phyloP scores from a whole-genome alignment of 164 flowering plant species.

The Tinospora cordifolia region DNA sequence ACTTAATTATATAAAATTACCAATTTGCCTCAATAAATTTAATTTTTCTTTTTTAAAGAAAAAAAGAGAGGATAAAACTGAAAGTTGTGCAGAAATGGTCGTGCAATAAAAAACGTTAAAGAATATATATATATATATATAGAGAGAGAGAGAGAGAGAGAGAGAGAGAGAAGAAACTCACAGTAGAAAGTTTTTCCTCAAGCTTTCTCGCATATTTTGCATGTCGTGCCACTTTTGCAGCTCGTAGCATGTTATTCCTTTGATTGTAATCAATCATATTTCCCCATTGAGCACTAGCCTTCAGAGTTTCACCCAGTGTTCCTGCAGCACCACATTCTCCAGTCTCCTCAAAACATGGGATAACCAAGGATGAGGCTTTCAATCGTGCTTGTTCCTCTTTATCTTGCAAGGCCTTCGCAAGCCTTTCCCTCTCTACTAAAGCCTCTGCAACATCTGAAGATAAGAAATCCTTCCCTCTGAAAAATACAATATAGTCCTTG shows the following conservation, averaged over 20 bases:
- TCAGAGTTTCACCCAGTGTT: conserved; percentile 74
- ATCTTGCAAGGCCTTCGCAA: conserved; percentile 74
- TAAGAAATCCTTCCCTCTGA: conserved; percentile 83
- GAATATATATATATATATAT: too few relatives aligned
- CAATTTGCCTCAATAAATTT: too few relatives aligned
- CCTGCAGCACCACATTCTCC: conserved; percentile 53
- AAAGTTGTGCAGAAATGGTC: too few relatives aligned
- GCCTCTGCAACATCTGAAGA: conserved; percentile 72
- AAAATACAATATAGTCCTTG: conserved; percentile 84
- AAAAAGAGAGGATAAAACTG: too few relatives aligned
- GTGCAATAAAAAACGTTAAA: too few relatives aligned
- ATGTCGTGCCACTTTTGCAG: conserved; percentile 63
- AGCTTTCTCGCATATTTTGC: conserved; percentile 69
- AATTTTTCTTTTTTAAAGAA: too few relatives aligned
- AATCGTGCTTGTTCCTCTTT: conserved; percentile 82
- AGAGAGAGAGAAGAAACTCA: conserved; percentile 57
- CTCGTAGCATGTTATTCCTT: conserved; percentile 46
- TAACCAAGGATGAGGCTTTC: conserved; percentile 49
- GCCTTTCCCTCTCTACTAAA: conserved; percentile 67
- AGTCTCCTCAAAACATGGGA: conserved; percentile 25
- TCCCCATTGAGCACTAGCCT: conserved; percentile 82
- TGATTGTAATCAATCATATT: conserved; percentile 47
- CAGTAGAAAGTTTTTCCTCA: conserved; percentile 62
- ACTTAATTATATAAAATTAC: too few relatives aligned
- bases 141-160: too few relatives aligned